These are phyloP conservation scores for Penicillium sp. DNA, from an alignment of 2,329 filamentous ascomycete genomes.

Conservation along the genomic window DNA sequence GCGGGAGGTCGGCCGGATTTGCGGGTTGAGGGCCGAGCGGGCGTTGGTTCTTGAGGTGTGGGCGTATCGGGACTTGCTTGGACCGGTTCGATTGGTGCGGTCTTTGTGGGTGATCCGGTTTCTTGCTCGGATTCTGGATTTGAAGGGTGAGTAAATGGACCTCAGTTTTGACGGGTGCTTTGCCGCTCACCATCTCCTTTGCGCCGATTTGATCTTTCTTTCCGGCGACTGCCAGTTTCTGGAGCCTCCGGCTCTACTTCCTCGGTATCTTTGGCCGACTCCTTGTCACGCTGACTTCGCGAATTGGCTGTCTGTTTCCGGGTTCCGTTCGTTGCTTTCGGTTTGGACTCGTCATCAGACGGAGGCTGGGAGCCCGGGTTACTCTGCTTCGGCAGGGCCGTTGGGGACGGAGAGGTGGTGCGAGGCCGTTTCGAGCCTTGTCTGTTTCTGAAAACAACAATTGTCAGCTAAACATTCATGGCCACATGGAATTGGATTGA, in stretches of 20 bases:
- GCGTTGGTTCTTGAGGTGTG: slow-evolving; percentile 35
- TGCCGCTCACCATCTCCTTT: slow-evolving; percentile 65
- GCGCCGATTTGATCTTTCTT: slow-evolving; percentile 73
- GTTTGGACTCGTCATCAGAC: slow-evolving; percentile 64
- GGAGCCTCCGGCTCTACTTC: slow-evolving; percentile 68
- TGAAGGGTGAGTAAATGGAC: slow-evolving; percentile 35
- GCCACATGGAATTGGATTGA: slow-evolving; percentile 5
- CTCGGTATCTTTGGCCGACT: slow-evolving; percentile 40
- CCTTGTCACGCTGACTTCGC: slow-evolving; percentile 51
- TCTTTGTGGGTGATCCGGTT: slow-evolving; percentile 51
- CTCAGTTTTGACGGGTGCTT: not conserved
- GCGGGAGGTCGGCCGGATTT: slow-evolving; percentile 61
- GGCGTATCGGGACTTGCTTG: slow-evolving; percentile 43
- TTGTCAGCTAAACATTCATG: slow-evolving; percentile 22
- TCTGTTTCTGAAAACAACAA: slow-evolving; percentile 54
- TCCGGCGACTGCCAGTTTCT: slow-evolving; percentile 73
- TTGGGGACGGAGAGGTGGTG: slow-evolving; percentile 69
- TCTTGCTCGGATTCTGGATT: slow-evolving; percentile 66
- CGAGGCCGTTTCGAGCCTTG: slow-evolving; percentile 73
- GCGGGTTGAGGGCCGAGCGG: slow-evolving; percentile 47
- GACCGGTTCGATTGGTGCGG: slow-evolving; percentile 35
- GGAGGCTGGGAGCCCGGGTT: slow-evolving; percentile 40
- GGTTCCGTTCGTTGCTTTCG: slow-evolving; percentile 30
- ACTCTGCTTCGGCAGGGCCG: slow-evolving; percentile 50
- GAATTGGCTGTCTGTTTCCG: slow-evolving; percentile 58